Conservation (phyloP, 2,329 filamentous ascomycete genomes). For the Exophiala bonariae region DNA sequence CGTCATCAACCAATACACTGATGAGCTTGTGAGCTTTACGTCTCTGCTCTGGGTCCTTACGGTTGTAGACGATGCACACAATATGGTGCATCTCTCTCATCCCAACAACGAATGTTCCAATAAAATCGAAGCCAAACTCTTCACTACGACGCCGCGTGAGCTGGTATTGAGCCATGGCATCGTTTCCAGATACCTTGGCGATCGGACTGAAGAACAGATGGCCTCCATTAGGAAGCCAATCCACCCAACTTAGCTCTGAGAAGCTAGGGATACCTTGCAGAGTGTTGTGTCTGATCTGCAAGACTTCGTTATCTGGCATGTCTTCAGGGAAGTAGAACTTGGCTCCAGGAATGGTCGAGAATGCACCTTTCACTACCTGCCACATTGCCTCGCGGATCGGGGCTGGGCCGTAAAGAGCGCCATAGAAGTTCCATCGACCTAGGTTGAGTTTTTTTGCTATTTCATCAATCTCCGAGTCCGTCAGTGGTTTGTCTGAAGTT, state of each 20-base stretch:
- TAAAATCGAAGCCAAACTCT: slow-evolving; percentile 52
- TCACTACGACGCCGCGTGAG: slow-evolving; percentile 40
- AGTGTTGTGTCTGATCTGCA: slow-evolving; percentile 32
- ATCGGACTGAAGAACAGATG: slow-evolving; percentile 57
- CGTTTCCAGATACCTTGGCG: slow-evolving; percentile 47
- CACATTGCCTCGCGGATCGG: slow-evolving; percentile 35
- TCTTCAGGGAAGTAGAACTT: slow-evolving; percentile 46
- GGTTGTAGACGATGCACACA: slow-evolving; percentile 55
- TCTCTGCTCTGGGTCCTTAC: slow-evolving; percentile 41
- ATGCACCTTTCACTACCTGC: slow-evolving; percentile 45
- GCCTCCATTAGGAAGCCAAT: slow-evolving; percentile 55
- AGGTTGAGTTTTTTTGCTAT: slow-evolving; percentile 44
- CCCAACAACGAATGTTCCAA: slow-evolving; percentile 53
- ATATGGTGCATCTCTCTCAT: slow-evolving; percentile 59
- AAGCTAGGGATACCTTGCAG: slow-evolving; percentile 30
- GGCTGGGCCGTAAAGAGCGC: slow-evolving; percentile 43
- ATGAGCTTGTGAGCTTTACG: slow-evolving; percentile 40
- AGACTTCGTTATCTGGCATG: slow-evolving; percentile 33
- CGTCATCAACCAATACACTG: slow-evolving; percentile 33
- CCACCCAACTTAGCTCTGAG: slow-evolving; percentile 45
- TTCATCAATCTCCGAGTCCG: slow-evolving; percentile 41
- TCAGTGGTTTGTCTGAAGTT: slow-evolving; percentile 35
- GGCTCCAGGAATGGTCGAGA: slow-evolving; percentile 43
- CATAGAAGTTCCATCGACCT: slow-evolving; percentile 55
- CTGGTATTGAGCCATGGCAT: slow-evolving; percentile 47